Percentiles rank a stretch among this genome's conserved stretches.
Conservation (phyloP, 768 basidiomycete genomes). For the Fistulinella prunicolor region DNA sequence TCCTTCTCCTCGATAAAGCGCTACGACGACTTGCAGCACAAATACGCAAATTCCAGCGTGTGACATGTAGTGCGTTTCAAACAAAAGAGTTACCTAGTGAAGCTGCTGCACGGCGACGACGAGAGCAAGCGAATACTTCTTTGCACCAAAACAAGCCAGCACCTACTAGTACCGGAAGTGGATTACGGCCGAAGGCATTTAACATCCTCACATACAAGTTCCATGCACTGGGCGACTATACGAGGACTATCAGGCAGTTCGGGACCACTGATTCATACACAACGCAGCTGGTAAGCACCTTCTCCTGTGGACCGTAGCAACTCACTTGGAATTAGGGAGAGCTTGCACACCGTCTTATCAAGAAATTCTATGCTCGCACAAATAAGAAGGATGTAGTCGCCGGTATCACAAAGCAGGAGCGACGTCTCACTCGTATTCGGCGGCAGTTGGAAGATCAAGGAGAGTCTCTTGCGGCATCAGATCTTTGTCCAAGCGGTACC, state of each 20-base stretch:
- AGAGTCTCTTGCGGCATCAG: no score
- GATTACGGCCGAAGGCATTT: neutral
- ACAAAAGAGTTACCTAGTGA: conserved; percentile 35
- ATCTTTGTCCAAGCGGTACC: no score
- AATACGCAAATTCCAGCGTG: conserved; percentile 22
- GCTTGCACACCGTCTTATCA: neutral
- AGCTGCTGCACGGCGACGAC: conserved; percentile 20
- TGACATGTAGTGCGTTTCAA: conserved; percentile 18
- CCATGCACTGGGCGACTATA: conserved; percentile 18
- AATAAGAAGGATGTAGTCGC: neutral
- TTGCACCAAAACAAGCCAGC: neutral
- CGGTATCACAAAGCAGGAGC: neutral
- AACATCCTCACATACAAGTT: conserved; percentile 19
- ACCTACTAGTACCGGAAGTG: neutral
- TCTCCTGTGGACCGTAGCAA: neutral
- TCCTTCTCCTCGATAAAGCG: conserved; percentile 20
- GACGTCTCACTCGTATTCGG: no score
- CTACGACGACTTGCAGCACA: conserved; percentile 21
- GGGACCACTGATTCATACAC: conserved; percentile 31
- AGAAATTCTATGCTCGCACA: neutral
- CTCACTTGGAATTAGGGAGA: conserved; percentile 21
- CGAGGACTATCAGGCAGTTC: conserved; percentile 8
- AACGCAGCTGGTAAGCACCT: conserved; percentile 31
- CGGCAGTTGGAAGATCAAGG: no score
- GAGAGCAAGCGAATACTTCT: no score